Conservation (phyloP, 179 eudicot species). For the Beta corolliflora region DNA sequence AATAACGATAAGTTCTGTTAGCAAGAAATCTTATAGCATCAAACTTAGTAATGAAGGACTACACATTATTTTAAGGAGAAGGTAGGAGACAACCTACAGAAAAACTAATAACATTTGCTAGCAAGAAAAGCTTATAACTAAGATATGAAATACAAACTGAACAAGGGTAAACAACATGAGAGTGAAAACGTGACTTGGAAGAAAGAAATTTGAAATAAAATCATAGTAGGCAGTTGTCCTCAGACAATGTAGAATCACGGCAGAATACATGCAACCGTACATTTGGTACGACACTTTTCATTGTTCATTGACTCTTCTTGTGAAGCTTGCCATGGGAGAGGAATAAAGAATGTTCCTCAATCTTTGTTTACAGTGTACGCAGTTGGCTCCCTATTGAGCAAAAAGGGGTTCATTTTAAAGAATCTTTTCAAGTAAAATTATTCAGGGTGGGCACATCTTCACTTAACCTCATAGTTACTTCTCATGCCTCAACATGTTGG, state of each 20-base stretch:
- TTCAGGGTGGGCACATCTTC: not conserved
- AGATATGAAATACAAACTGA: not conserved
- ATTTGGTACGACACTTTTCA: not conserved
- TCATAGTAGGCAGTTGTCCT: not conserved
- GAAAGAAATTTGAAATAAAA: not conserved
- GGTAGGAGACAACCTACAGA: constrained; percentile 77
- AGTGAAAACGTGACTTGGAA: not conserved
- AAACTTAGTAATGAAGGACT: not conserved
- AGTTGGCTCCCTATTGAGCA: not conserved
- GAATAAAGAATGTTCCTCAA: not conserved
- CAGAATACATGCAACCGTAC: not conserved
- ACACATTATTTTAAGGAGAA: constrained; percentile 60
- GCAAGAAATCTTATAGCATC: not conserved
- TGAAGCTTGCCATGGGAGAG: not conserved
- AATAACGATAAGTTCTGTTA: not conserved
- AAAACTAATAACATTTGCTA: not conserved
- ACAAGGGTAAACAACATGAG: not conserved
- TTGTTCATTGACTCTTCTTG: not conserved
- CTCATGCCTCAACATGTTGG: not conserved
- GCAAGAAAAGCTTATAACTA: not conserved
- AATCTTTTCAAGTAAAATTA: not conserved
- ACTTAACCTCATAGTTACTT: not conserved
- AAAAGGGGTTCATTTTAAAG: not conserved
- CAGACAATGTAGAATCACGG: not conserved
- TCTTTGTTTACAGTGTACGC: not conserved